Conservation (phyloP, 2,329 filamentous ascomycete species). For the Beauveria medogensis region DNA sequence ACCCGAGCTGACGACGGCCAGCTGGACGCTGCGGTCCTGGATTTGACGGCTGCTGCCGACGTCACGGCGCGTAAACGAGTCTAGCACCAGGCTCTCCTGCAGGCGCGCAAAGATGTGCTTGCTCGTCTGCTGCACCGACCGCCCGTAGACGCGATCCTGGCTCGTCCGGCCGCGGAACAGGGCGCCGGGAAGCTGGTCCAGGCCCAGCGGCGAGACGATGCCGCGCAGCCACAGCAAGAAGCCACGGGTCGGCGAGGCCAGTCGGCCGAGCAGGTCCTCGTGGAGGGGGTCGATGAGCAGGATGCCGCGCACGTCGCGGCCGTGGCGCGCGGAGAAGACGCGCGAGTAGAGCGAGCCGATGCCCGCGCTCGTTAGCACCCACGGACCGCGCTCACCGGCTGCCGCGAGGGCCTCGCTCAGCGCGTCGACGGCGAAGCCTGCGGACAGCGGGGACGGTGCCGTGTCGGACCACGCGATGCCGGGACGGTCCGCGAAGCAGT, state of each 20-base stretch:
- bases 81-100: conserved; percentile 85
- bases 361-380: conserved; percentile 79
- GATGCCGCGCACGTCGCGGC: conserved; percentile 64
- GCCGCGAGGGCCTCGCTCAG: conserved; percentile 77
- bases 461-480: conserved; percentile 84
- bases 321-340: conserved; percentile 81
- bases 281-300: conserved; percentile 84
- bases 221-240: conserved; percentile 84
- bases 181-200: conserved; percentile 72
- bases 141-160: conserved; percentile 78
- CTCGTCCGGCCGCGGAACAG: conserved; percentile 73
- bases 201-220: conserved; percentile 75
- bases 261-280: conserved; percentile 67
- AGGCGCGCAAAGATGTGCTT: conserved; percentile 85
- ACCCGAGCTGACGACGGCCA: conserved; percentile 79
- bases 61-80: conserved; percentile 76
- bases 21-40: conserved; percentile 63
- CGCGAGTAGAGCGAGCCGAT: conserved; percentile 83
- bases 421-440: conserved; percentile 84
- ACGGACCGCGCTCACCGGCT: conserved; percentile 78
- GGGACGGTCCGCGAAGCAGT: conserved; percentile 93
- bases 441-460: conserved; percentile 85
- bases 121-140: conserved; percentile 67
- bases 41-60: conserved; percentile 71
- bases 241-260: conserved; percentile 62